Conservation (phyloP, 208 protist genomes). For the Wallacemonas sp. region DNA sequence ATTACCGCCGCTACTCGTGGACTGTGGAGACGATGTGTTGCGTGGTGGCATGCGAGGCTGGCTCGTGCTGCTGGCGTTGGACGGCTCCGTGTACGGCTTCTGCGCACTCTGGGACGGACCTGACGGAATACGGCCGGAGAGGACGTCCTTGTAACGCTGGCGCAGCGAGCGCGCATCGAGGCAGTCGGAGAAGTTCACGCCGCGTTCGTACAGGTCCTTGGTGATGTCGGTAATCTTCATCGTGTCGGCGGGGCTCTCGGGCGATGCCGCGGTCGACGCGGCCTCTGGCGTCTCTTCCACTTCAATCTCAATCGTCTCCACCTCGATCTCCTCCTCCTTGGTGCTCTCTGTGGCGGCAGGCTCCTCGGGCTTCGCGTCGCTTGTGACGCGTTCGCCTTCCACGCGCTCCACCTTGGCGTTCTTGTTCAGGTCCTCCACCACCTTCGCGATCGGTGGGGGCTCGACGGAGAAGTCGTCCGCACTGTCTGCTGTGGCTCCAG, state of each 20-base stretch:
- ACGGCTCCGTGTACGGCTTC: conserved; percentile 34
- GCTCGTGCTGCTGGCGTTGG: conserved; percentile 31
- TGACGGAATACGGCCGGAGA: conserved; percentile 53
- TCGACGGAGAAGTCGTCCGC: conserved; percentile 68
- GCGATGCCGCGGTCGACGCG: background rate
- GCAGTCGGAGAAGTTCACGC: conserved; percentile 91
- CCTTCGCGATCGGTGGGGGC: conserved; percentile 55
- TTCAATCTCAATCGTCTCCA: conserved; percentile 85
- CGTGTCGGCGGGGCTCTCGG: conserved; percentile 44
- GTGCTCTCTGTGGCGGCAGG: background rate
- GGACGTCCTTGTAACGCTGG: conserved; percentile 82
- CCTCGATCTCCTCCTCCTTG: conserved; percentile 68
- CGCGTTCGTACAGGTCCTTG: conserved; percentile 83
- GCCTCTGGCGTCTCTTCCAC: conserved; percentile 42
- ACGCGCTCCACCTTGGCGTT: conserved; percentile 51
- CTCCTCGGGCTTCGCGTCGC: conserved; percentile 8
- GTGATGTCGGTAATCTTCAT: conserved; percentile 92
- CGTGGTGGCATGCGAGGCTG: conserved; percentile 46
- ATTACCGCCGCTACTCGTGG: conserved; percentile 38
- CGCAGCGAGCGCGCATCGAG: conserved; percentile 80
- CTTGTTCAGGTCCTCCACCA: conserved; percentile 35
- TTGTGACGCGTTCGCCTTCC: conserved; percentile 69
- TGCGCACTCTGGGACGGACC: background rate
- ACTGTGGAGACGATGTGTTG: background rate
- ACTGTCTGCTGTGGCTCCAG: background rate